A percentile compares a stretch with the other conserved stretches of the same genome.
These are phyloP conservation scores for Aspergillus ibericus DNA, from an alignment of 2,329 filamentous ascomycete species.

Conservation along the genomic window DNA sequence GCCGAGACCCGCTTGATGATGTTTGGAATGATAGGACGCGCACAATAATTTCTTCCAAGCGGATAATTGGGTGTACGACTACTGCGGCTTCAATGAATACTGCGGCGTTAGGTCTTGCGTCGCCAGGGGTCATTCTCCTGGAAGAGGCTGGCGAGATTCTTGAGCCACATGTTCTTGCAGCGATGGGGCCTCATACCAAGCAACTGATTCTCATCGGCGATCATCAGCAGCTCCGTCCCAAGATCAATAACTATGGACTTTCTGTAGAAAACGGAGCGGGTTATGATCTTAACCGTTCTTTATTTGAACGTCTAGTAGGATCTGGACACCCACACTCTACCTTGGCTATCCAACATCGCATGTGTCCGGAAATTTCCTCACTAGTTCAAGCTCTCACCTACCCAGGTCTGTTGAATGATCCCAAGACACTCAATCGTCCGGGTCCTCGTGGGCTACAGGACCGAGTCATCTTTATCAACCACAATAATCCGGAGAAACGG, in stretches of 20 bases:
- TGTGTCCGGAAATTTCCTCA: slow-evolving; percentile 65
- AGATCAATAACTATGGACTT: slow-evolving; percentile 61
- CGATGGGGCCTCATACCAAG: slow-evolving; percentile 56
- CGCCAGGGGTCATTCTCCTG: slow-evolving; percentile 62
- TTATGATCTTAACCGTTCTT: slow-evolving; percentile 65
- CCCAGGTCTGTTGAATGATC: slow-evolving; percentile 58
- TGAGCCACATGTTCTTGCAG: slow-evolving; percentile 65
- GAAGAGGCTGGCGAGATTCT: slow-evolving; percentile 75
- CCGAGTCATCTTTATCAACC: slow-evolving; percentile 67
- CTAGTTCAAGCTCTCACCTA: slow-evolving; percentile 62
- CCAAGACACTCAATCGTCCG: slow-evolving; percentile 50
- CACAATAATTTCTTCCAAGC: slow-evolving; percentile 51
- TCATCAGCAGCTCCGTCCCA: slow-evolving; percentile 70
- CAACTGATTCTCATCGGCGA: slow-evolving; percentile 72
- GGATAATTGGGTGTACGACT: slow-evolving; percentile 70
- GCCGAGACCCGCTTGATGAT: slow-evolving; percentile 10
- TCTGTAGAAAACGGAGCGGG: slow-evolving; percentile 65
- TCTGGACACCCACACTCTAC: slow-evolving; percentile 56
- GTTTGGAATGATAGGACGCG: slow-evolving; percentile 16
- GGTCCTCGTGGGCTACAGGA: slow-evolving; percentile 58
- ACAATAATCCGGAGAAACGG: slow-evolving; percentile 54
- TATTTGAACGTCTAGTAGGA: slow-evolving; percentile 67
- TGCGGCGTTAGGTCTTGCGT: slow-evolving; percentile 53
- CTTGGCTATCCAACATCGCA: slow-evolving; percentile 65
- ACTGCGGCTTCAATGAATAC: slow-evolving; percentile 65